Conservation (phyloP, 306 rosid genomes). For the Ochetophila trinervis region DNA sequence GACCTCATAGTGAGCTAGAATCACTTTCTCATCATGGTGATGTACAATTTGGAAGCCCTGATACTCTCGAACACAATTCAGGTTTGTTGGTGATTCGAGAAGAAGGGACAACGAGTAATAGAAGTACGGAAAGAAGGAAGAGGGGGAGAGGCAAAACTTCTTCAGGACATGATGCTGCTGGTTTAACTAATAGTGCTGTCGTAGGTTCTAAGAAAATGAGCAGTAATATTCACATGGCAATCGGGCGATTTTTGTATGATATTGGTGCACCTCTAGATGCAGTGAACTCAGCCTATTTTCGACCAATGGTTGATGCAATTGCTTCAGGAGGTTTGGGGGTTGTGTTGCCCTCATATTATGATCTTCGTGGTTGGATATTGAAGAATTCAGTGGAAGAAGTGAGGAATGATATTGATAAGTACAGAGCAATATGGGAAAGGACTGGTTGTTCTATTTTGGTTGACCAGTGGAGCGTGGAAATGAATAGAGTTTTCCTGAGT, state of each 20-base stretch:
- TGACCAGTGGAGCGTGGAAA: conserved; percentile 59
- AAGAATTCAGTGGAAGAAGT: conserved; percentile 76
- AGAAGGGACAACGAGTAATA: conserved; percentile 38
- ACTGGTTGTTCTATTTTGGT: conserved; percentile 84
- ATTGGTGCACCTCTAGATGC: conserved; percentile 83
- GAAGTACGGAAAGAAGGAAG: conserved; percentile 57
- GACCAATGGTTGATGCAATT: conserved; percentile 78
- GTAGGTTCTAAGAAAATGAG: conserved; percentile 36
- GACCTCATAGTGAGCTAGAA: conserved; percentile 31
- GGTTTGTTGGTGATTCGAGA: conserved; percentile 36
- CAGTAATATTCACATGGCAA: conserved; percentile 58
- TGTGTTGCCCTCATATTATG: conserved; percentile 57
- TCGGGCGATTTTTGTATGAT: conserved; percentile 82
- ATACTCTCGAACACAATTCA: conserved; percentile 38
- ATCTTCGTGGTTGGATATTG: conserved; percentile 78
- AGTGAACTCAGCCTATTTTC: conserved; percentile 70
- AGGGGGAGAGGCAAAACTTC: conserved; percentile 50
- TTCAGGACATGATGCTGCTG: conserved; percentile 39
- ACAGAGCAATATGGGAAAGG: conserved; percentile 62
- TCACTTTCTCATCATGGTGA: conserved; percentile 40
- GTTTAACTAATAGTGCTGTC: conserved; percentile 30
- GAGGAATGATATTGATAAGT: conserved; percentile 54
- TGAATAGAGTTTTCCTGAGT: conserved; percentile 40
- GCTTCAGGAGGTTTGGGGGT: conserved; percentile 50
- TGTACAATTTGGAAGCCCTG: conserved; percentile 38